These are phyloP conservation scores for Talinum fruticosum DNA, from an alignment of 148 eudicot species.

Conservation along the genomic window DNA sequence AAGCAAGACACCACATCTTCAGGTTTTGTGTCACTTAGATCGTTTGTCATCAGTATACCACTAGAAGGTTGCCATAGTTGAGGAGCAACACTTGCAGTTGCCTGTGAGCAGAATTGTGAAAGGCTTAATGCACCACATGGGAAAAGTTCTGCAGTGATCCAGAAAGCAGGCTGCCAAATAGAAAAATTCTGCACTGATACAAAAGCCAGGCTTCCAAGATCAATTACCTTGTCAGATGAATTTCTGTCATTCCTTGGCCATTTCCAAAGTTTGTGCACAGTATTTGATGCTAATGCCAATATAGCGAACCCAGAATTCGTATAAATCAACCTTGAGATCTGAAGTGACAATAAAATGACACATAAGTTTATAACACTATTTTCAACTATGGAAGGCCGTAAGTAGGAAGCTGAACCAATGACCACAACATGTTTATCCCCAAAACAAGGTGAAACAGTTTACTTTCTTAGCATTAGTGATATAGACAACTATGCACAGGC, in stretches of 20 bases:
- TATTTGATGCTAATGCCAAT: constrained; percentile 71
- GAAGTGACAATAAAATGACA: constrained; percentile 16
- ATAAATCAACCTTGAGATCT: constrained; percentile 81
- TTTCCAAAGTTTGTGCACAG: too few species aligned
- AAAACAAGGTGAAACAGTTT: too few species aligned
- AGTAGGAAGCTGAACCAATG: too few species aligned
- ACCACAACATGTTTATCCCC: not conserved
- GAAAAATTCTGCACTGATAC: constrained; percentile 1
- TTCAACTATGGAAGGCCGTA: constrained; percentile 4
- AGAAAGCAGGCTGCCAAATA: too few species aligned
- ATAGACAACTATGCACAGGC: too few species aligned
- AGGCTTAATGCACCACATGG: too few species aligned
- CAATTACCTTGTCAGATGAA: constrained; percentile 55
- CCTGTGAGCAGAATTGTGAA: too few species aligned
- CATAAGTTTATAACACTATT: not conserved
- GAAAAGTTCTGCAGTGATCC: too few species aligned
- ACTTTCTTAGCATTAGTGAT: too few species aligned
- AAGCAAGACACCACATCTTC: too few species aligned
- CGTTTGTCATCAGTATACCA: constrained; percentile 83
- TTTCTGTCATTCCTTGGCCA: constrained; percentile 77
- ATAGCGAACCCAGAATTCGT: constrained; percentile 79
- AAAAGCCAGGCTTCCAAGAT: not conserved
- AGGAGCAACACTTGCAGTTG: constrained; percentile 56
- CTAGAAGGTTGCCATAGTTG: constrained; percentile 84
- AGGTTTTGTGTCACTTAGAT: constrained; percentile 57